Base-by-base conservation (phyloP, 768 basidiomycete species). In the Mycena vitilis region DNA sequence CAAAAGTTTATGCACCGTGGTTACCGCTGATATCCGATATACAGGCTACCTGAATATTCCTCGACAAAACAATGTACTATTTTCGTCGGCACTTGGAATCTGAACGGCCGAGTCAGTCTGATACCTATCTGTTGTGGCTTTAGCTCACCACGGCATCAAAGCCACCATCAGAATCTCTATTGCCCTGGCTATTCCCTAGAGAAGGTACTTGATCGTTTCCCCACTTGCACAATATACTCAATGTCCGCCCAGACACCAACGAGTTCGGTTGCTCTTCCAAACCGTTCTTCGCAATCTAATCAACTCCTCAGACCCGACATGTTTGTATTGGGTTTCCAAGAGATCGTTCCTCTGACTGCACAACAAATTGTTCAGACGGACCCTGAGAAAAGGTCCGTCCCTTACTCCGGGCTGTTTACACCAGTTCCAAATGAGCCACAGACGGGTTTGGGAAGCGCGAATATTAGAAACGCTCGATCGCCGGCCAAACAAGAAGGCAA, bases 341-440 rank as follows among this genome's bases (percentile, higher is more conserved):
- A 99, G 79, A 96, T 99, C 60, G 98, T 99, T 0, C 95, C 96
- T 5, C 86, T 99, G 54, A 98, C 95, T n/a, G 95, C 98, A 4
- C 95, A 96, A 74, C 96, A 98, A 77, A 98, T 99, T 49, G 85
- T 98, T 18, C 96, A 98, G 78, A 92, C 96, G 8, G 96, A 98
- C 79, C 95, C 96, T 1, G 95, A 95, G 76, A 96, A 95, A 81
- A 87, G 89, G 95, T 92, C 60, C 25, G 82, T 66, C 66, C 44
- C 37, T 16, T 67, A 54, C 20, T 49, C 42, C 15, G 37, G 52
- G 38, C 37, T 40, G 40, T 44, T 20, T 40, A n/a, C n/a, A n/a
- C 6, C 44, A 34, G 38, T 42, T 38, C 69, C 53, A 60, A 60
- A 65, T n/a, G 48, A 22, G 38, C 18, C 37, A 8, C 74, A 98